These are phyloP conservation scores for Tetrahymena borealis DNA, from an alignment of 73 alveolate species.

Conservation along the genomic window DNA sequence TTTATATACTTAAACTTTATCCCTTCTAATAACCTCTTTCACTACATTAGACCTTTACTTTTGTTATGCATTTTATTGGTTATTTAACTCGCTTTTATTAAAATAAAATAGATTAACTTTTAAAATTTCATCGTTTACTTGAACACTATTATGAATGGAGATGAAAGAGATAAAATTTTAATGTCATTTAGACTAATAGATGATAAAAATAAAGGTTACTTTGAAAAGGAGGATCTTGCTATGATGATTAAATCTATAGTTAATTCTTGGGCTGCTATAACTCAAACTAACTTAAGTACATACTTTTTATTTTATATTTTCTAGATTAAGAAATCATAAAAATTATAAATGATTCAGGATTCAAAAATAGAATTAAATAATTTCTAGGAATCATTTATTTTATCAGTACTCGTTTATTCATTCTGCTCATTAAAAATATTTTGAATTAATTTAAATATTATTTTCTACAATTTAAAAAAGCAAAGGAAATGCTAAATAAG, in stretches of 20 bases:
- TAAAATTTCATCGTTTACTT: not conserved
- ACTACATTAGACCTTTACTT: no score
- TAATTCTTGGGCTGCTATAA: not conserved
- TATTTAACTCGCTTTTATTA: not conserved
- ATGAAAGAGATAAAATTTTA: not conserved
- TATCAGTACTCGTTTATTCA: no score
- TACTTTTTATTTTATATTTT: no score
- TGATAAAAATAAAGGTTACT: not conserved
- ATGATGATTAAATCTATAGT: not conserved
- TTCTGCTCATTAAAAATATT: no score
- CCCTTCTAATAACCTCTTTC: no score
- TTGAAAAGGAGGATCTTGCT: not conserved
- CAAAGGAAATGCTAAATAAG: not conserved
- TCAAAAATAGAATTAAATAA: no score
- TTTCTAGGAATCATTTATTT: no score
- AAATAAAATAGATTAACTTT: not conserved
- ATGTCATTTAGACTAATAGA: not conserved
- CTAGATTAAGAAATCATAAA: no score
- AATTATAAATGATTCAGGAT: no score
- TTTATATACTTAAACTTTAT: no score
- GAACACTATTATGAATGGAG: not conserved
- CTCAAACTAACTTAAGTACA: not conserved
- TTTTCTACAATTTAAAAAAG: no score
- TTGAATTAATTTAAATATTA: no score
- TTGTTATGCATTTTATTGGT: not conserved